Percentiles rank a stretch among this genome's conserved stretches.
Conservation (phyloP, 2,329 filamentous ascomycete genomes). For the Penicillium sp. region DNA sequence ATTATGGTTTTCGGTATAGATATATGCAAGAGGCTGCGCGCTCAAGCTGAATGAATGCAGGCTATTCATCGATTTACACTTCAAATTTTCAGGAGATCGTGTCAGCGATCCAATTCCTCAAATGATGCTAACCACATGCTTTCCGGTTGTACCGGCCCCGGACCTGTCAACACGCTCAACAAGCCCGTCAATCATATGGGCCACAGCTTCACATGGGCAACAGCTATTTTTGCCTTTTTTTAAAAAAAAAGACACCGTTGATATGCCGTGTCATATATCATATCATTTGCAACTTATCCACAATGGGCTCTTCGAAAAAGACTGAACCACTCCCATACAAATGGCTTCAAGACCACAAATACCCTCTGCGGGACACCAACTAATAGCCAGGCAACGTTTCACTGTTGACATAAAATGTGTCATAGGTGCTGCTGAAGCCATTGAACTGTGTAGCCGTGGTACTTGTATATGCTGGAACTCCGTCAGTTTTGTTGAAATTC, state of each 20-base stretch:
- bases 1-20: conserved; percentile 8
- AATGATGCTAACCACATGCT: neutral
- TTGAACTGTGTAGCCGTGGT: conserved; percentile 27
- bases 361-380: neutral
- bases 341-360: neutral
- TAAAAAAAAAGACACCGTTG: neutral
- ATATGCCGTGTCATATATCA: neutral
- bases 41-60: conserved; percentile 15
- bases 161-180: neutral
- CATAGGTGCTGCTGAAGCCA: conserved; percentile 19
- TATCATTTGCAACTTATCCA: neutral
- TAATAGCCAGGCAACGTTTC: conserved; percentile 14
- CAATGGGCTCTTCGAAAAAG: neutral
- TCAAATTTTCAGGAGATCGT: neutral
- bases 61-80: conserved; percentile 10
- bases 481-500: neutral
- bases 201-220: neutral
- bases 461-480: conserved; percentile 2
- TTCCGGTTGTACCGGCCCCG: neutral
- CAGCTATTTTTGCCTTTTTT: neutral
- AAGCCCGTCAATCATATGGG: neutral
- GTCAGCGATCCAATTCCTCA: neutral
- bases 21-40: conserved; percentile 8
- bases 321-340: neutral
- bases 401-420: conserved; percentile 29